Evolutionary conservation across 371 early-diverging fungal genomes (phyloP), one percentile per base, ranked within the genome.

Genomic region (Mycotypha africana): DNA sequence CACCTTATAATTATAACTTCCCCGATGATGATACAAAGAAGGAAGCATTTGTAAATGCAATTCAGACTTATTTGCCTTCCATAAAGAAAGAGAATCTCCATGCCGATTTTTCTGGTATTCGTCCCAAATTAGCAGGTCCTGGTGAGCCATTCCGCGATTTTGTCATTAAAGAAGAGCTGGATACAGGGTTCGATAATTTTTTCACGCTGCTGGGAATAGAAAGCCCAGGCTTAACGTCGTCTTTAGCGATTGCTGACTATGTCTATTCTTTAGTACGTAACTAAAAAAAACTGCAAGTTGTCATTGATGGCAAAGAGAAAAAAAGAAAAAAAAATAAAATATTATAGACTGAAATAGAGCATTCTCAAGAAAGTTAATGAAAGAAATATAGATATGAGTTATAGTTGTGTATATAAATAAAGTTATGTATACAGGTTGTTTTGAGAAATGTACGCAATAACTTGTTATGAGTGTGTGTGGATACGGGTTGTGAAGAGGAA

Each of bases 171-270:
- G 78, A 86, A 25, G 82, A 83, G 47, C 36, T 25, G 0, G 61
- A 68, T 6, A 48, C 43, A 21, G 79, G 70, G 0, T 46, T 70
- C 22, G 51, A 65, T 0, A 81, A 83, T 1, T 82, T 89, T 51
- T 80, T 91, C 38, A 85, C 86, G 34, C 62, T 91, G 19, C 58
- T 86, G 3, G 95, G 93, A 19, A 91, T 94, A 22, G 95, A 94
- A 56, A 89, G 89, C 40, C 95, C 95, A 2, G 95, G 95, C 2
- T 56, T 94, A 34, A 94, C 95, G 8, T 74, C 86, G 2, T 84
- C 88, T 2, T 68, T 92, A 25, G 93, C 94, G 0, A 91, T 94
- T 37, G 93, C 85, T 0, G 76, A 85, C 25, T 60, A 78, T 54
- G 89, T 91, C 4, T 76, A 73, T 38, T 31, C 49, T 2, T 46